phyloP scores from a whole-genome alignment of 2,329 filamentous ascomycete species.

The Fonsecaea nubica region DNA sequence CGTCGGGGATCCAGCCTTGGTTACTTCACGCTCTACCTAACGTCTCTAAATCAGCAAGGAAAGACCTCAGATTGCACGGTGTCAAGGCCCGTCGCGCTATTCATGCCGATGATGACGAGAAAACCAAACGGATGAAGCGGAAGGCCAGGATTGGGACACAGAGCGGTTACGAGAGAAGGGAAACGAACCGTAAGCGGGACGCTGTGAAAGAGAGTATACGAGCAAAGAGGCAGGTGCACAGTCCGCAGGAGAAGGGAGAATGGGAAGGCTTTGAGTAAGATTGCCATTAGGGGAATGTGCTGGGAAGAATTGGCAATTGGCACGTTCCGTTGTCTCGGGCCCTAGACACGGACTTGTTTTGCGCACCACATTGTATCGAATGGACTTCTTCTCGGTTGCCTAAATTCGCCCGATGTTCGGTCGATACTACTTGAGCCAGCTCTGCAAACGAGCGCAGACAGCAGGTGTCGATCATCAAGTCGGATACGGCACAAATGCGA shows the following conservation, averaged over 20 bases:
- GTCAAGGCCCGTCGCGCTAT: slow-evolving; percentile 71
- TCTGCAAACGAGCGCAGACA: too few species aligned
- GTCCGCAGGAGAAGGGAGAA: slow-evolving; percentile 18
- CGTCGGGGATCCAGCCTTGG: slow-evolving; percentile 74
- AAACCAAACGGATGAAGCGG: slow-evolving; percentile 48
- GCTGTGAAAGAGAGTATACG: slow-evolving; percentile 49
- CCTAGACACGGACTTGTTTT: neutral
- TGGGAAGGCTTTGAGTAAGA: slow-evolving; percentile 33
- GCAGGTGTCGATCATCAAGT: neutral
- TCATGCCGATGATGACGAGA: slow-evolving; percentile 49
- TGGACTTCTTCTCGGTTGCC: neutral
- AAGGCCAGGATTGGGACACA: slow-evolving; percentile 74
- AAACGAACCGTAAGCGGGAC: slow-evolving; percentile 56
- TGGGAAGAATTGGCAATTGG: neutral
- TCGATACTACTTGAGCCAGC: neutral
- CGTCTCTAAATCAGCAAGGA: slow-evolving; percentile 81
- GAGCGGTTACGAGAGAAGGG: slow-evolving; percentile 56
- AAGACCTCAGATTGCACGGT: slow-evolving; percentile 80
- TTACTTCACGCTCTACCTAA: slow-evolving; percentile 84
- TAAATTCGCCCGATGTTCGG: neutral
- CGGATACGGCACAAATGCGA: neutral
- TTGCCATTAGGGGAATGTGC: neutral
- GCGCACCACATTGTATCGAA: neutral
- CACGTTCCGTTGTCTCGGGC: neutral
- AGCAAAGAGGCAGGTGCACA: slow-evolving; percentile 13